Conservation (phyloP, 2,329 filamentous ascomycete genomes). For the Sphaerulina populicola region DNA sequence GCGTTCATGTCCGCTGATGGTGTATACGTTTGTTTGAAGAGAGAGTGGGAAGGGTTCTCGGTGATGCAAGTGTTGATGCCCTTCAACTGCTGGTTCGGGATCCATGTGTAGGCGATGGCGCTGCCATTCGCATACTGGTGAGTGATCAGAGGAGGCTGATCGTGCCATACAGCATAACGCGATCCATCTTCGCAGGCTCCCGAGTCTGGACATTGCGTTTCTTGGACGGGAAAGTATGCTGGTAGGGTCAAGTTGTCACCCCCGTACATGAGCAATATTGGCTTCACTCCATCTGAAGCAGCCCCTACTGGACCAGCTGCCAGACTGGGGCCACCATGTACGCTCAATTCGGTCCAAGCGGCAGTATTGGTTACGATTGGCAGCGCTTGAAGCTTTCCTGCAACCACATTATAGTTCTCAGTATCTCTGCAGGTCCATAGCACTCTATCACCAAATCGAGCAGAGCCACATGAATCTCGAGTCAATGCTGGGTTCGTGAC, state of each 20-base stretch:
- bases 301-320: constrained; percentile 13
- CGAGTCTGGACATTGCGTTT: constrained; percentile 16
- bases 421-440: constrained; percentile 27
- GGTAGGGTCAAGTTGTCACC: constrained; percentile 7
- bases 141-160: constrained; percentile 19
- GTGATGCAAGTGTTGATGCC: constrained; percentile 13
- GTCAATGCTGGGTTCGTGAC: constrained; percentile 21
- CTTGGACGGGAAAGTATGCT: constrained; percentile 19
- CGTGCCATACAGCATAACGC: constrained; percentile 22
- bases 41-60: constrained; percentile 12
- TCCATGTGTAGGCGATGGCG: constrained; percentile 21
- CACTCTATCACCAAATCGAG: constrained; percentile 15
- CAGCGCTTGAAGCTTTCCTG: constrained; percentile 4
- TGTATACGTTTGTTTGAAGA: constrained; percentile 19
- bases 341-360: constrained; percentile 19
- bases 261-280: constrained; percentile 21
- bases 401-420: constrained; percentile 8
- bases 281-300: constrained; percentile 16
- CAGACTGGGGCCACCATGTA: constrained; percentile 7
- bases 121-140: constrained; percentile 5
- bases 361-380: constrained; percentile 21
- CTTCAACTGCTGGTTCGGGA: constrained; percentile 14
- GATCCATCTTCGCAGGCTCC: constrained; percentile 20
- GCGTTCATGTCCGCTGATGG: constrained; percentile 9
- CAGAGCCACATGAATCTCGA: constrained; percentile 24